A percentile compares a stretch with the other conserved stretches of the same genome.
Conservation (phyloP, 257 asterid genomes). For the Solanum habrochaites region DNA sequence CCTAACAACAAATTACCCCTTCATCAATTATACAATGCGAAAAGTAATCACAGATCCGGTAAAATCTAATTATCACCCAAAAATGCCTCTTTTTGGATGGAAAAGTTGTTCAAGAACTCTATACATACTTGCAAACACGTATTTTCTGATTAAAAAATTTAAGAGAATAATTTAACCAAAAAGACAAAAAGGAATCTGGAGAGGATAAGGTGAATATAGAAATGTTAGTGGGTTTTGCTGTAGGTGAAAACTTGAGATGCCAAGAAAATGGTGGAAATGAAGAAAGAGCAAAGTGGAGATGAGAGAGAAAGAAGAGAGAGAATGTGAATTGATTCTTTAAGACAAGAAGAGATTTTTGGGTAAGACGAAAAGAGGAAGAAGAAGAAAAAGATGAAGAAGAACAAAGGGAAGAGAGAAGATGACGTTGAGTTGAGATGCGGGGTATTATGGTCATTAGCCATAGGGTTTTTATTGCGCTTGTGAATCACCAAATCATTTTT, state of each 20-base stretch:
- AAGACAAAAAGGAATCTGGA: background rate
- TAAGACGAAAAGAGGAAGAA: background rate
- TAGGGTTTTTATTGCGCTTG: background rate
- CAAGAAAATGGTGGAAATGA: background rate
- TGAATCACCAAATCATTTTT: background rate
- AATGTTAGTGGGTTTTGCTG: background rate
- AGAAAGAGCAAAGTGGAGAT: background rate
- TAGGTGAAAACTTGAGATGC: background rate
- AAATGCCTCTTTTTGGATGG: background rate
- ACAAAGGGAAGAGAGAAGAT: background rate
- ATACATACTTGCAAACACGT: background rate
- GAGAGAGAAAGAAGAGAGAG: background rate
- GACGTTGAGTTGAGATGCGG: background rate
- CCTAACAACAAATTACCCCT: background rate
- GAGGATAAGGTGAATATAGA: background rate
- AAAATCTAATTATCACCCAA: background rate
- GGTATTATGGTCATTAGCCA: background rate
- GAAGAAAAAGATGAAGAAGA: background rate
- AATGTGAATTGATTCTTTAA: background rate
- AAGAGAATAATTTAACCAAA: background rate
- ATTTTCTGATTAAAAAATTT: background rate
- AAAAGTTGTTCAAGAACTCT: background rate
- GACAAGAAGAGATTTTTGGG: background rate
- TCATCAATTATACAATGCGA: background rate
- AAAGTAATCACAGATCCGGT: background rate